Conservation (phyloP, 306 rosid genomes). For the Ochetophila trinervis region DNA sequence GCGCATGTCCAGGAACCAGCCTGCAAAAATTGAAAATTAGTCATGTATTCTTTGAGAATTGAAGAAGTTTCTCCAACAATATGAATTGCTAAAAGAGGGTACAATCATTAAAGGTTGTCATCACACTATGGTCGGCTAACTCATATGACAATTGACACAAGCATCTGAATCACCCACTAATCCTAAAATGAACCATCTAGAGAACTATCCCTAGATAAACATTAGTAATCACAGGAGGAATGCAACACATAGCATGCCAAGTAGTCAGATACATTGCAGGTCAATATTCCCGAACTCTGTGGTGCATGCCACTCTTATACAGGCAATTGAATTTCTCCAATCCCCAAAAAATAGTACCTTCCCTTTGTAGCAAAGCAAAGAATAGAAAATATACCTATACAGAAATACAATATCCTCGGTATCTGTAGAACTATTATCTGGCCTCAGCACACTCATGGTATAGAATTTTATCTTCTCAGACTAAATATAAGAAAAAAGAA, state of each 20-base stretch:
- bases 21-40: constrained; percentile 43
- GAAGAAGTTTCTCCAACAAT: constrained; percentile 11
- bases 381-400: constrained; percentile 59
- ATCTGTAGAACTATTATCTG: constrained; percentile 50
- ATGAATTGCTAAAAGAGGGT: constrained; percentile 10
- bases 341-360: constrained; percentile 13
- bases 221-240: constrained; percentile 15
- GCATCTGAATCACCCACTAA: neutral
- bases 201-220: neutral
- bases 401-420: constrained; percentile 69
- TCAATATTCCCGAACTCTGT: neutral
- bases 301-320: neutral
- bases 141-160: neutral
- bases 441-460: constrained; percentile 90
- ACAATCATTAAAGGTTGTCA: neutral
- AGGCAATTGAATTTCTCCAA: constrained; percentile 2
- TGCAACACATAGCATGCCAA: constrained; percentile 16
- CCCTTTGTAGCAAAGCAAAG: constrained; percentile 4
- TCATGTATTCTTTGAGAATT: neutral
- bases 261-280: neutral
- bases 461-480: constrained; percentile 68
- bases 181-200: constrained; percentile 6
- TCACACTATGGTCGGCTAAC: neutral
- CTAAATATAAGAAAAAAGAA: constrained; percentile 42
- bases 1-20: constrained; percentile 79